Conservation (phyloP, 352 stramenopile species). For the Plasmopara muralis region DNA sequence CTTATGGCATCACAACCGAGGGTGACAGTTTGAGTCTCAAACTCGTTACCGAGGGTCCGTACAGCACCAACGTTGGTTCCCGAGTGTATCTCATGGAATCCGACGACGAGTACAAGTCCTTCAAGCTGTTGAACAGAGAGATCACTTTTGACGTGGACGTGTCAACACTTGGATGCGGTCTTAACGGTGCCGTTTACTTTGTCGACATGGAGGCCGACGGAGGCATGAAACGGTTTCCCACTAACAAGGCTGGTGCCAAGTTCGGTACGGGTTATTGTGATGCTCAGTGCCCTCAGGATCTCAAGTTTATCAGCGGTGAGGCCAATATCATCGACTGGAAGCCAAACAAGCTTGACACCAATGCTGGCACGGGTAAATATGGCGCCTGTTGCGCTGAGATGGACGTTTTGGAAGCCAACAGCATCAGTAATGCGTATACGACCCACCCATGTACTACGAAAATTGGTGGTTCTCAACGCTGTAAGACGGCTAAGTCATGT, state of each 20-base stretch:
- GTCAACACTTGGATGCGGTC: constrained; percentile 36
- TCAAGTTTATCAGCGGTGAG: constrained; percentile 66
- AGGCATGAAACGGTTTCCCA: constrained; percentile 18
- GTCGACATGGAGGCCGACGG: constrained; percentile 55
- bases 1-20: constrained; percentile 36
- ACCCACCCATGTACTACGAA: constrained; percentile 32
- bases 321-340: constrained; percentile 56
- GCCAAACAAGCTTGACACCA: constrained; percentile 21
- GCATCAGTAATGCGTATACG: constrained; percentile 38
- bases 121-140: constrained; percentile 58
- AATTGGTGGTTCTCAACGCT: constrained; percentile 22
- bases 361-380: constrained; percentile 36
- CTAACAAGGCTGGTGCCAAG: constrained; percentile 20
- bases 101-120: constrained; percentile 34
- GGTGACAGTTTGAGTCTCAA: constrained; percentile 30
- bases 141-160: constrained; percentile 63
- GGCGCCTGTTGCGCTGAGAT: constrained; percentile 56
- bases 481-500: constrained; percentile 12
- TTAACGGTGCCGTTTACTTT: constrained; percentile 64
- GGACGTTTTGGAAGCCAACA: constrained; percentile 55
- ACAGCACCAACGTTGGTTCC: constrained; percentile 46
- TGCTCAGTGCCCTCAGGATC: constrained; percentile 48
- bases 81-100: constrained; percentile 47
- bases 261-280: constrained; percentile 40
- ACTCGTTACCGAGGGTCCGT: constrained; percentile 42